phyloP scores from a whole-genome alignment of 2,329 filamentous ascomycete genomes.

The Penicillium sp. region DNA sequence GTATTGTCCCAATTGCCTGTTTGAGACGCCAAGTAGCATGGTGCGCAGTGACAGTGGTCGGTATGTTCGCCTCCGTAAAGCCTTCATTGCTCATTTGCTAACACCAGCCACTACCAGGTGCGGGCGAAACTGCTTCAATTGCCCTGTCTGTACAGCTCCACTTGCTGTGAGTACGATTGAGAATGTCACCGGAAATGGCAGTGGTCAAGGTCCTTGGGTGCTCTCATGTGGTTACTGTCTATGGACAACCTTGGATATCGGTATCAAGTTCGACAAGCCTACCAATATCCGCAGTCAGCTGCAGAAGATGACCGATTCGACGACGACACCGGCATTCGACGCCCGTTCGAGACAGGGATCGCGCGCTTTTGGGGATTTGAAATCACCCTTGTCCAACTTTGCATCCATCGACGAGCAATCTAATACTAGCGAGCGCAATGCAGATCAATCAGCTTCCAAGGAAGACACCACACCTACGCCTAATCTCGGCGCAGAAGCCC shows the following conservation, averaged over 20 bases:
- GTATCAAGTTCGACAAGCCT: conserved; percentile 84
- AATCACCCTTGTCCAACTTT: conserved; percentile 40
- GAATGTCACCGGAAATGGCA: conserved; percentile 45
- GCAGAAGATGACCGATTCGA: conserved; percentile 62
- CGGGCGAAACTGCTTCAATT: conserved; percentile 93
- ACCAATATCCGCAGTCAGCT: conserved; percentile 84
- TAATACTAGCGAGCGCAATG: conserved; percentile 28
- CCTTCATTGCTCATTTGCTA: neutral
- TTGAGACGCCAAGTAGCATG: conserved; percentile 92
- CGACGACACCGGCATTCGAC: conserved; percentile 16
- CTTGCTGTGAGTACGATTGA: conserved; percentile 74
- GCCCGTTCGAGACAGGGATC: conserved; percentile 41
- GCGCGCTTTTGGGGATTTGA: conserved; percentile 41
- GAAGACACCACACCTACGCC: conserved; percentile 34
- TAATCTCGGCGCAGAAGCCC: conserved; percentile 63
- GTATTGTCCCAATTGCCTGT: conserved; percentile 93
- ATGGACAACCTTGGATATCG: conserved; percentile 89
- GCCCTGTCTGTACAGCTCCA: conserved; percentile 82
- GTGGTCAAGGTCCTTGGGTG: conserved; percentile 65
- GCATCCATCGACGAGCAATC: conserved; percentile 38
- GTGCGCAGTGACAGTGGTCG: conserved; percentile 91
- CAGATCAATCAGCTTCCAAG: conserved; percentile 34
- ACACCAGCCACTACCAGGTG: conserved; percentile 62
- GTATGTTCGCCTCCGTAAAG: conserved; percentile 52
- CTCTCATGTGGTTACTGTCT: conserved; percentile 88